Base-by-base conservation (phyloP, 805 yeast genomes). In the Nakazawaea populi region DNA sequence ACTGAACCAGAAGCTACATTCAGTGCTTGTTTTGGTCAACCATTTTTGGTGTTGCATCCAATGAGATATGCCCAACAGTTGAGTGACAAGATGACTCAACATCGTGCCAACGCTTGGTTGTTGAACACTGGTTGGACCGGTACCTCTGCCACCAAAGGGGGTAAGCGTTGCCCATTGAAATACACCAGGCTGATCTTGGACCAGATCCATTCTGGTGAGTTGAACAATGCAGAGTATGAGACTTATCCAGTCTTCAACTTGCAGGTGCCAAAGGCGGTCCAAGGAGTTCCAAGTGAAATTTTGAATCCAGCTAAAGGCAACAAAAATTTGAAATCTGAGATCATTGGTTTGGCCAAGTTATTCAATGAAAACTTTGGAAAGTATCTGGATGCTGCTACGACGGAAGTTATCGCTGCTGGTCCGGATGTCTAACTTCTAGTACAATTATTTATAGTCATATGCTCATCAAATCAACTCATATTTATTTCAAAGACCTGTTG, bases 81-180 rank as follows among this genome's bases (percentile, higher is more conserved):
- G 64, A 85, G 96, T 51, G 92, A 89, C 70, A 92, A 91, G 80
- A 94, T 92, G 78, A 72, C 86, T 51, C 68, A 87, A 68, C 94
- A 91, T 76, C 83, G 83, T 60, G 90, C 97, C 48, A 80, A 82
- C 65, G 98, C 99, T 52, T 92, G 97, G 96, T 80, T 92, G 70
- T 81, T 92, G 68, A 92, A 92, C 77, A 92, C 99, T 59, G 99
- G 99, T 56, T 92, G 99, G 99, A 89, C 91, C 57, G 99, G 99
- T 55, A 83, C 91, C 61, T 86, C 96, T 54, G 96, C 88, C 58
- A 76, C 89, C 51, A 79, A 83, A 68, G 98, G 97, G 62, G 99
- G 98, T 68, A 86, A 89, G 77, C 86, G 99, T 76, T 92, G 98
- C 75, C 92, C 98, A 54, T 82, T 92, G 72, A 92, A 92, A 73